Conservation (phyloP, 768 basidiomycete genomes). For the Termitomyces sp. region DNA sequence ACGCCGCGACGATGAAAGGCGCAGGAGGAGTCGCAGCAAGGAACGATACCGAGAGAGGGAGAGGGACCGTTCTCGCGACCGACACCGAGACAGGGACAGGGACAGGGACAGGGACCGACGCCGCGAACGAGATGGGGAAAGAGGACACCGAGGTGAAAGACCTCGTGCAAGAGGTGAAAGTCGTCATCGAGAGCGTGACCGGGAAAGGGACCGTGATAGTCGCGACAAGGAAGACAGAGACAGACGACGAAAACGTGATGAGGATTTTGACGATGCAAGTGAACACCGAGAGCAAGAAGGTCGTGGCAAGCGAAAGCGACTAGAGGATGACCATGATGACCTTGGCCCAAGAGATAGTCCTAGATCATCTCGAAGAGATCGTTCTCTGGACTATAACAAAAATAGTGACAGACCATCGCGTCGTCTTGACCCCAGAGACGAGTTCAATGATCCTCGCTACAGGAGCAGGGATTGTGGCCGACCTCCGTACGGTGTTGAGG, state of each 20-base stretch:
- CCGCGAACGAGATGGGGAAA: conserved; percentile 49
- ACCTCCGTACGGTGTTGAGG: conserved; percentile 41
- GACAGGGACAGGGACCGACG: conserved; percentile 47
- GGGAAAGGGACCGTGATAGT: conserved; percentile 36
- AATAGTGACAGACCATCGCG: conserved; percentile 42
- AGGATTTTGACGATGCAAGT: conserved; percentile 52
- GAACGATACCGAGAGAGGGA: conserved; percentile 53
- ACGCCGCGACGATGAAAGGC: conserved; percentile 58
- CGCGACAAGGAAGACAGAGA: conserved; percentile 46
- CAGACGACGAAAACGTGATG: conserved; percentile 64
- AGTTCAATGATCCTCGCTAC: conserved; percentile 53
- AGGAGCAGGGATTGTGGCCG: conserved; percentile 37
- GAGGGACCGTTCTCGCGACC: conserved; percentile 55
- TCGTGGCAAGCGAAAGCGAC: conserved; percentile 63
- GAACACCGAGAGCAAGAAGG: conserved; percentile 47
- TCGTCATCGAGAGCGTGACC: conserved; percentile 51
- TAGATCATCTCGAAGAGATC: conserved; percentile 45
- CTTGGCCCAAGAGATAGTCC: conserved; percentile 47
- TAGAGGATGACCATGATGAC: conserved; percentile 50
- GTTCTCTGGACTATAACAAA: conserved; percentile 54
- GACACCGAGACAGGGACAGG: conserved; percentile 39
- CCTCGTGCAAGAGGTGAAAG: conserved; percentile 51
- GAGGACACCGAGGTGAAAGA: conserved; percentile 46
- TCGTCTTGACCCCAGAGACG: conserved; percentile 55
- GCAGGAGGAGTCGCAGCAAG: conserved; percentile 59